phyloP scores from a whole-genome alignment of 805 yeast genomes.

The Metschnikowia amazonensis region DNA sequence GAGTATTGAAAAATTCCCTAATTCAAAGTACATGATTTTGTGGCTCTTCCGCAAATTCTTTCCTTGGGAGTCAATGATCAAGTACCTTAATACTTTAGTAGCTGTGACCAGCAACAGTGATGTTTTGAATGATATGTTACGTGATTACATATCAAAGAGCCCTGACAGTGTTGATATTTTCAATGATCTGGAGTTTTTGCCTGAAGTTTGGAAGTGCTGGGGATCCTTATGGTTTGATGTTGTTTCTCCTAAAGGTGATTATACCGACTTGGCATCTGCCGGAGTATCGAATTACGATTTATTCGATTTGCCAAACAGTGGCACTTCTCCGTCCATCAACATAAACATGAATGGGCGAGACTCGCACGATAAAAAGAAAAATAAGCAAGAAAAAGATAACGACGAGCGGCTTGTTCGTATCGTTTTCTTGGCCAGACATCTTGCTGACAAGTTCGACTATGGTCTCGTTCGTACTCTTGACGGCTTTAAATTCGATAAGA shows the following conservation, averaged over 20 bases:
- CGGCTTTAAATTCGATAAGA: slow-evolving; percentile 42
- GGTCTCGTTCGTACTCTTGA: slow-evolving; percentile 49
- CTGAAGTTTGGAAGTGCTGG: slow-evolving; percentile 84
- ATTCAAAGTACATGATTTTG: slow-evolving; percentile 44
- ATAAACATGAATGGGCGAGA: slow-evolving; percentile 26
- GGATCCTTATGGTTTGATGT: slow-evolving; percentile 78
- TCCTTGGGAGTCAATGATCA: slow-evolving; percentile 67
- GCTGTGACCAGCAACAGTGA: slow-evolving; percentile 26
- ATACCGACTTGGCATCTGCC: slow-evolving; percentile 44
- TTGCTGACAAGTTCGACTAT: slow-evolving; percentile 51
- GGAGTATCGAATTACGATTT: slow-evolving; percentile 53
- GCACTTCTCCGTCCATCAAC: slow-evolving; percentile 37
- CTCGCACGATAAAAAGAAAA: slow-evolving; percentile 16
- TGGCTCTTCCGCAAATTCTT: slow-evolving; percentile 53
- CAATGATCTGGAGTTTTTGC: slow-evolving; percentile 56
- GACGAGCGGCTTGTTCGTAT: slow-evolving; percentile 51
- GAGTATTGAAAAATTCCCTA: slow-evolving; percentile 45
- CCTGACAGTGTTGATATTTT: slow-evolving; percentile 46
- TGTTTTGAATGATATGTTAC: slow-evolving; percentile 22
- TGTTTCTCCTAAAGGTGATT: slow-evolving; percentile 51
- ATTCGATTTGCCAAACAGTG: slow-evolving; percentile 67
- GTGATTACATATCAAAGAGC: slow-evolving; percentile 22
- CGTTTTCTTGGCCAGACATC: slow-evolving; percentile 45
- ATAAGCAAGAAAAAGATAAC: slow-evolving; percentile 39
- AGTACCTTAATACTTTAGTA: slow-evolving; percentile 58